Evolutionary conservation across 2,329 filamentous ascomycete species (phyloP).

Genomic region (Zymoseptoria ardabiliae): DNA sequence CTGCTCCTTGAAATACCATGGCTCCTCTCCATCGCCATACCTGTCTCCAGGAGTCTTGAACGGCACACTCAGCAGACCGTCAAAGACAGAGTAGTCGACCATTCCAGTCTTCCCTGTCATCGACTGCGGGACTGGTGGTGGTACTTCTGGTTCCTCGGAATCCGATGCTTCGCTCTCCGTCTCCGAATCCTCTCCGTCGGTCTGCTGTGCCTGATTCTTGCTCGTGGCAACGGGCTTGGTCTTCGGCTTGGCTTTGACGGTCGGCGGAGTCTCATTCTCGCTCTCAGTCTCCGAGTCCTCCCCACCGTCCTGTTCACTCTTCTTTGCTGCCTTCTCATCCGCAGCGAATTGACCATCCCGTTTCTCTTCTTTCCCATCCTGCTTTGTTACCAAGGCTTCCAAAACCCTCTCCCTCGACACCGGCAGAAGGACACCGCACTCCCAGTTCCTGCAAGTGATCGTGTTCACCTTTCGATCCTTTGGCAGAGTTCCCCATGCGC

Average conservation of each 20-base stretch:
- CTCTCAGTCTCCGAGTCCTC: conserved; percentile 13
- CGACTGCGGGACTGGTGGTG: not conserved
- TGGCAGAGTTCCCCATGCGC: conserved; percentile 80
- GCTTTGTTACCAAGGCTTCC: not conserved
- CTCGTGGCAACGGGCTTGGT: not conserved
- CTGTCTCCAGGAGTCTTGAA: conserved; percentile 52
- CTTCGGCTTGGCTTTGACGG: not conserved
- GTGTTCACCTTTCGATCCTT: conserved; percentile 64
- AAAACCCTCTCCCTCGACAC: conserved; percentile 1
- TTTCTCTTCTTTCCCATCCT: not conserved
- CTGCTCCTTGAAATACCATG: conserved; percentile 38
- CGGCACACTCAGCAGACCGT: conserved; percentile 53
- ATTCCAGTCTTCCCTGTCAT: not conserved
- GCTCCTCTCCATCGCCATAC: conserved; percentile 38
- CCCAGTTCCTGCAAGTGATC: conserved; percentile 86
- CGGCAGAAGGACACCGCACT: conserved; percentile 68
- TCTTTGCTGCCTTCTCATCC: not conserved
- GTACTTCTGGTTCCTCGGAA: not conserved
- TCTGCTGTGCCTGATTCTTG: conserved; percentile 2
- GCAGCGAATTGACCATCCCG: not conserved
- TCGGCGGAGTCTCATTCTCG: conserved; percentile 4
- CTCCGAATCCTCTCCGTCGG: conserved; percentile 10
- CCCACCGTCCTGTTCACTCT: conserved; percentile 2
- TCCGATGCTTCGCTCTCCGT: conserved; percentile 12
- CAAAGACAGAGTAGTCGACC: conserved; percentile 45